Evolutionary conservation across 2,329 filamentous ascomycete genomes (phyloP).

Genomic region (Ilyonectria mors-panacis): DNA sequence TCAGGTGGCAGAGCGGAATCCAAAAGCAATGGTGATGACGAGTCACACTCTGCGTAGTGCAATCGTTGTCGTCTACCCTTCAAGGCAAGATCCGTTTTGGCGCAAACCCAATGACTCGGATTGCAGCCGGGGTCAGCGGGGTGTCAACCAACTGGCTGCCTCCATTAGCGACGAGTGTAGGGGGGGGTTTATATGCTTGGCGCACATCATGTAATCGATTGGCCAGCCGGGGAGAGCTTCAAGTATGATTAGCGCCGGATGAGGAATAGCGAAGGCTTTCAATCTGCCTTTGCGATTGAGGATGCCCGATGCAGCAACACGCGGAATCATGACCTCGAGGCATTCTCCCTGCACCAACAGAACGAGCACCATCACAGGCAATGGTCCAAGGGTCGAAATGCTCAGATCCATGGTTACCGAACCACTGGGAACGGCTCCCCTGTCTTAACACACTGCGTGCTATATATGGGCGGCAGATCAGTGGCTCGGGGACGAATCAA

Average conservation of each 20-base stretch:
- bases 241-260: slow-evolving; percentile 33
- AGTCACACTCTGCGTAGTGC: neutral
- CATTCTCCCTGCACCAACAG: neutral
- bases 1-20: too few species aligned
- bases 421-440: neutral
- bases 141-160: slow-evolving; percentile 27
- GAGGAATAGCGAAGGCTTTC: slow-evolving; percentile 30
- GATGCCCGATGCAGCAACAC: slow-evolving; percentile 1
- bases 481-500: slow-evolving; percentile 7
- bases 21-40: neutral
- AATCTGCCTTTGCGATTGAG: slow-evolving; percentile 4
- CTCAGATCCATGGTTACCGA: neutral
- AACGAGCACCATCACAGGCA: neutral
- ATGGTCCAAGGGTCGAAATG: neutral
- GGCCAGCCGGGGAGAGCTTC: slow-evolving; percentile 25
- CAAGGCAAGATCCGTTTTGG: neutral
- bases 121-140: slow-evolving; percentile 1
- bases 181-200: slow-evolving; percentile 26
- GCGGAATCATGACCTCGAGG: neutral
- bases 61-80: neutral
- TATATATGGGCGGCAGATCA: neutral
- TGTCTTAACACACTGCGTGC: neutral
- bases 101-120: neutral
- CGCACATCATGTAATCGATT: slow-evolving; percentile 31
- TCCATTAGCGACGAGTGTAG: slow-evolving; percentile 43